Evolutionary conservation across 768 basidiomycete species (phyloP).

Genomic region (Naganishia onofrii): DNA sequence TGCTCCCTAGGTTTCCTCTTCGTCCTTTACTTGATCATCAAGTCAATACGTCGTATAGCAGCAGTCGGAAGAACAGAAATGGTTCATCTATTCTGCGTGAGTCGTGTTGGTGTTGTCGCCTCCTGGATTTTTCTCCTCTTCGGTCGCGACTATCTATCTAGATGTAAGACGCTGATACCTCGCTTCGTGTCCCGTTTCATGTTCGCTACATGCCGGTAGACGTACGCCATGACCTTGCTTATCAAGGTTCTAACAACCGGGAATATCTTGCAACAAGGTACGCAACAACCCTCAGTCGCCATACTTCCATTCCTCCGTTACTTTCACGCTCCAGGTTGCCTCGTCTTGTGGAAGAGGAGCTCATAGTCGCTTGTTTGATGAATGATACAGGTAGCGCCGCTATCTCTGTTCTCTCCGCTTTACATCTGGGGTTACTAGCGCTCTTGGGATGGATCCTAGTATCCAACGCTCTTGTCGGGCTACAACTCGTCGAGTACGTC

Average conservation of each 20-base stretch:
- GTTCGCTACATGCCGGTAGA: slow-evolving; percentile 30
- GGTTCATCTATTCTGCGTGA: slow-evolving; percentile 44
- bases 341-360: too few relatives aligned
- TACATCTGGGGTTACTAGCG: slow-evolving; percentile 75
- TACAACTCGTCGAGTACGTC: slow-evolving; percentile 86
- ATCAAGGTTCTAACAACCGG: slow-evolving; percentile 80
- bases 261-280: slow-evolving; percentile 69
- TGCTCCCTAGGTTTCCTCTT: slow-evolving; percentile 72
- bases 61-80: slow-evolving; percentile 68
- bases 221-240: slow-evolving; percentile 58
- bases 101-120: too few relatives aligned
- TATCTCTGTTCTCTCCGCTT: slow-evolving; percentile 67
- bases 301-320: not conserved
- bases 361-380: not conserved
- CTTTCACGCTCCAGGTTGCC: not conserved
- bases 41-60: slow-evolving; percentile 68
- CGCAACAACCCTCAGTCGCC: not conserved
- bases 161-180: not conserved
- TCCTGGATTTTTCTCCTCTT: slow-evolving; percentile 10
- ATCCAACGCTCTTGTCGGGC: slow-evolving; percentile 54
- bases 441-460: slow-evolving; percentile 65
- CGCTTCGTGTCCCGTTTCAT: not conserved
- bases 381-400: slow-evolving; percentile 58
- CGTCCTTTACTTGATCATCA: slow-evolving; percentile 60
- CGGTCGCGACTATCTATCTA: not conserved